A percentile compares a stretch with the other conserved stretches of the same genome.
These are phyloP conservation scores for Penicillium sp. DNA, from an alignment of 2,329 filamentous ascomycete genomes.

Conservation along the genomic window DNA sequence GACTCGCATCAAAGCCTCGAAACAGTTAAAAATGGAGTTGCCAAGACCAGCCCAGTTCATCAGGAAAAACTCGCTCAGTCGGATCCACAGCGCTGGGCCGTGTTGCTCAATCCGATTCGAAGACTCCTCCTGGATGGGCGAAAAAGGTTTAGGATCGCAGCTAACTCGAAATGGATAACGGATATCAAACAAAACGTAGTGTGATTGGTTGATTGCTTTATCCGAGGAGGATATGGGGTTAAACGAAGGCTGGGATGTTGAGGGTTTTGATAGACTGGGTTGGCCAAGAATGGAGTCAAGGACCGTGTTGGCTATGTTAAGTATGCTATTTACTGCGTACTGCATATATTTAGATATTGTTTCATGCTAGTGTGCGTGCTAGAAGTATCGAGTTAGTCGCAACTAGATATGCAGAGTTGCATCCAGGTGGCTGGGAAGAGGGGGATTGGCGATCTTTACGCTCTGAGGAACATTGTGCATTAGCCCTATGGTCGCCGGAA, in stretches of 20 bases:
- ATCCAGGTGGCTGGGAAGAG: neutral
- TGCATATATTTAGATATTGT: neutral
- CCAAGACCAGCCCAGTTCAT: neutral
- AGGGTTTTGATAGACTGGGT: neutral
- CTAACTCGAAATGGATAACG: neutral
- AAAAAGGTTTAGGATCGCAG: neutral
- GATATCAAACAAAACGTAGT: neutral
- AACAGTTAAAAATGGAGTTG: neutral
- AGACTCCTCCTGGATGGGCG: neutral
- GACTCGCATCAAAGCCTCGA: neutral
- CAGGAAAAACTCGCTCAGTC: conserved; percentile 5
- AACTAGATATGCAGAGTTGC: neutral
- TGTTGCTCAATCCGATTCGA: conserved; percentile 2
- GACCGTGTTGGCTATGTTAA: neutral
- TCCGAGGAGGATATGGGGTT: neutral
- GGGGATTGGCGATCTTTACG: neutral
- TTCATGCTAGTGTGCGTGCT: no score
- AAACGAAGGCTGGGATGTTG: neutral
- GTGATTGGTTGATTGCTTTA: neutral
- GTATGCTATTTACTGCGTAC: neutral
- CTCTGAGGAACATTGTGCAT: neutral
- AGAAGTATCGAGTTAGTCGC: neutral
- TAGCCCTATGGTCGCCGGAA: neutral
- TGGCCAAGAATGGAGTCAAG: neutral
- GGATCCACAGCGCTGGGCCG: conserved; percentile 1